These are phyloP conservation scores for Onygenales sp. DNA, from an alignment of 2,329 filamentous ascomycete species.

Conservation along the genomic window DNA sequence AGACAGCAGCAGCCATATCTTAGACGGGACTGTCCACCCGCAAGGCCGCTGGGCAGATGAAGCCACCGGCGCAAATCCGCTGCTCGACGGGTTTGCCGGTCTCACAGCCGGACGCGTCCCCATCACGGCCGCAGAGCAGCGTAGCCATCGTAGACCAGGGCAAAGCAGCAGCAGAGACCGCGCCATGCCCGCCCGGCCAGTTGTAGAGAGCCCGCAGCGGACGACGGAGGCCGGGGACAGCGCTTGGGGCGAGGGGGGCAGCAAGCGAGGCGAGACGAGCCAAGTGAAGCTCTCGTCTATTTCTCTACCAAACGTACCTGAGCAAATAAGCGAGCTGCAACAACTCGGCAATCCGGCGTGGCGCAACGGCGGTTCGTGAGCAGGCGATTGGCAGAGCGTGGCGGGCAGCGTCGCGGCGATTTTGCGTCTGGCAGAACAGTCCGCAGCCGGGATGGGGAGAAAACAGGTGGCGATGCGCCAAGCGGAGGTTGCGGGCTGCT, in stretches of 20 bases:
- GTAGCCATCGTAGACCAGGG: not conserved
- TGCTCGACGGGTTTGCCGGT: not conserved
- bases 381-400: not conserved
- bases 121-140: not conserved
- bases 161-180: not conserved
- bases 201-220: not conserved
- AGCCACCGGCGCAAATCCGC: not conserved
- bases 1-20: not conserved
- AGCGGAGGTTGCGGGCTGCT: not conserved
- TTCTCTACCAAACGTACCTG: slow-evolving; percentile 3
- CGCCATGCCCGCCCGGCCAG: not conserved
- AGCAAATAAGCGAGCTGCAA: not conserved
- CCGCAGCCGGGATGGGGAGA: not conserved
- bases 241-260: too few relatives aligned
- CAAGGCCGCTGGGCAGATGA: not conserved
- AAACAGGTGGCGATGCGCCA: slow-evolving; percentile 7
- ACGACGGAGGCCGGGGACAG: not conserved
- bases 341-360: not conserved
- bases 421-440: too few relatives aligned
- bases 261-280: too few relatives aligned
- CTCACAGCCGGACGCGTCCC: not conserved
- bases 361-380: not conserved
- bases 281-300: not conserved
- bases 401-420: not conserved
- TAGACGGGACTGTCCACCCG: not conserved